Percentiles rank a stretch among this genome's conserved stretches.
These are phyloP conservation scores for Cystoderma amianthinum DNA, from an alignment of 768 basidiomycete species.

Conservation along the genomic window DNA sequence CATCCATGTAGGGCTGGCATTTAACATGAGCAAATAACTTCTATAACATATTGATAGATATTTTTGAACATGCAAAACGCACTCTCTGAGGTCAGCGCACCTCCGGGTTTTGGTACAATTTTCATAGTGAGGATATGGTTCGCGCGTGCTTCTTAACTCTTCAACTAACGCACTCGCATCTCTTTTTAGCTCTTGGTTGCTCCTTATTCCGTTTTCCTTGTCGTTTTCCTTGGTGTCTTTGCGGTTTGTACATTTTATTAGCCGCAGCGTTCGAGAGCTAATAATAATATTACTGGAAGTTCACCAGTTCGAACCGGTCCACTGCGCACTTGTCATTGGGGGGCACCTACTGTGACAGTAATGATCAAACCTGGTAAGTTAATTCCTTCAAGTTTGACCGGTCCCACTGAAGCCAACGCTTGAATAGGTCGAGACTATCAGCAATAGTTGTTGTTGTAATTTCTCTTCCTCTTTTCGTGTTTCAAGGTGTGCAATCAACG, in stretches of 20 bases:
- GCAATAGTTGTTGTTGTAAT: background rate
- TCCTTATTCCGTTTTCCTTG: background rate
- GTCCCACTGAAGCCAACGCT: too few relatives aligned
- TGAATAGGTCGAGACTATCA: background rate
- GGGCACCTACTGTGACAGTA: background rate
- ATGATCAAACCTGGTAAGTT: background rate
- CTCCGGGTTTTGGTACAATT: background rate
- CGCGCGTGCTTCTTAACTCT: too few relatives aligned
- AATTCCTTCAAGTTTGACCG: too few relatives aligned
- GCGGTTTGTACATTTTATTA: too few relatives aligned
- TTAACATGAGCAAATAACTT: background rate
- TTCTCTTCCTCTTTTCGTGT: background rate
- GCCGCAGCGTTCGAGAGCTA: too few relatives aligned
- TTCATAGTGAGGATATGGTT: too few relatives aligned
- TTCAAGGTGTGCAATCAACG: background rate
- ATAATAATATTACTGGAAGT: too few relatives aligned
- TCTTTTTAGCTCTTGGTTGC: background rate
- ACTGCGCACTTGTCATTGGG: background rate
- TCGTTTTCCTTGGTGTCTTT: background rate
- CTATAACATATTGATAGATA: background rate
- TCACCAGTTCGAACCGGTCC: background rate
- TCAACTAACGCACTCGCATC: too few relatives aligned
- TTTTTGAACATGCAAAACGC: background rate
- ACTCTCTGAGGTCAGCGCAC: background rate
- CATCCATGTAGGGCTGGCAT: background rate